phyloP scores from a whole-genome alignment of 2,329 filamentous ascomycete genomes.

The Stromatinia cepivora region DNA sequence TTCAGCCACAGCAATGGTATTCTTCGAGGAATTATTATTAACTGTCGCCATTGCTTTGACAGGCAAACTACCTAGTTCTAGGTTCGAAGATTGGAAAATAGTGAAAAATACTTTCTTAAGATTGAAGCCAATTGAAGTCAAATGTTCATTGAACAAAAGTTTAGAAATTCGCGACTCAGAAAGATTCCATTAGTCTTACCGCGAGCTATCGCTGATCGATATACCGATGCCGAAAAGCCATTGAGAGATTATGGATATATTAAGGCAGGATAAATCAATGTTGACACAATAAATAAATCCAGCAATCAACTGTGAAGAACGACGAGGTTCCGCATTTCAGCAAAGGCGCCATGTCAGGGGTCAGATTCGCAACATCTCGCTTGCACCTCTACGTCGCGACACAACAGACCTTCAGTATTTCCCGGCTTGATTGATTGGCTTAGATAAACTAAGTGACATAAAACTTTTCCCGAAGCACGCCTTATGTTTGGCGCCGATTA shows the following conservation, averaged over 20 bases:
- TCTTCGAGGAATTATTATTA: neutral
- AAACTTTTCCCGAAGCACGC: constrained; percentile 14
- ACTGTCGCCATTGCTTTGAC: neutral
- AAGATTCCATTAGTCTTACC: constrained; percentile 14
- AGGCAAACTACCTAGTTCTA: neutral
- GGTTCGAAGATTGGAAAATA: neutral
- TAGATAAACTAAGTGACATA: constrained; percentile 13
- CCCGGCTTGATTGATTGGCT: neutral
- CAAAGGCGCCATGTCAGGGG: constrained; percentile 21
- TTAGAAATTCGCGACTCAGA: constrained; percentile 5
- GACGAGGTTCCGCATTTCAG: constrained; percentile 1
- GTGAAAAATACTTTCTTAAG: neutral
- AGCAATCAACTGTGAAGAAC: constrained; percentile 14
- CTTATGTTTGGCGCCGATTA: constrained; percentile 1
- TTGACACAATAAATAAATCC: constrained; percentile 19
- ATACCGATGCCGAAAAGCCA: neutral
- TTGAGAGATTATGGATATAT: neutral
- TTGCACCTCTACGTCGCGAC: constrained; percentile 3
- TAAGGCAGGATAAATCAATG: constrained; percentile 7
- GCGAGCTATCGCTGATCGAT: constrained; percentile 8
- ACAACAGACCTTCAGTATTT: constrained; percentile 2
- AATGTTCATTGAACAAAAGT: neutral
- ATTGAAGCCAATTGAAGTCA: neutral
- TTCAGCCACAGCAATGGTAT: neutral
- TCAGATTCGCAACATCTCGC: constrained; percentile 23